Percentiles rank a stretch among this genome's conserved stretches.
Conservation (phyloP, 1,284 basidiomycete species). For the Tranzscheliella williamsii region DNA sequence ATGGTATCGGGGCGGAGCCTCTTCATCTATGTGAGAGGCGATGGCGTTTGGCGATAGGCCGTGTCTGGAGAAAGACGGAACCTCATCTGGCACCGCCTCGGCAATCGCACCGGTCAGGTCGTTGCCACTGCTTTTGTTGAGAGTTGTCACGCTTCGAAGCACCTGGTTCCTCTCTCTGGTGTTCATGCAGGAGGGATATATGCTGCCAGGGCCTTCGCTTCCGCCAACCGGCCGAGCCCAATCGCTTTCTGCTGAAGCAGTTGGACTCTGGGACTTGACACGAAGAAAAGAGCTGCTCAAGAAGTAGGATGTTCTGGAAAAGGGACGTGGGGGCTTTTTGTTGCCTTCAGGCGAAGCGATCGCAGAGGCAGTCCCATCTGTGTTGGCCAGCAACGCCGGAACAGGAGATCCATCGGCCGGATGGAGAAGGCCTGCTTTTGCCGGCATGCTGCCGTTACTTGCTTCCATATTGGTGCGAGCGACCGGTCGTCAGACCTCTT, state of each 20-base stretch:
- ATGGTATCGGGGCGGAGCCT: no score
- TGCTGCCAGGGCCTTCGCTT: constrained; percentile 30
- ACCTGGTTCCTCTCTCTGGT: constrained; percentile 27
- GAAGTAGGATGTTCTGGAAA: constrained; percentile 10
- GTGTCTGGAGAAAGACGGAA: background rate
- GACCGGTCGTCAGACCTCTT: no score
- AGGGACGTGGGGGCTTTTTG: background rate
- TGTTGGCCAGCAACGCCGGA: no score
- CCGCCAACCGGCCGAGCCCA: constrained; percentile 34
- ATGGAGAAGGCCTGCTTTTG: no score
- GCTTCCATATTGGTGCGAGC: no score
- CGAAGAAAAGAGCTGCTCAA: constrained; percentile 16
- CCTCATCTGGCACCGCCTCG: constrained; percentile 22
- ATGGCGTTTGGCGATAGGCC: no score
- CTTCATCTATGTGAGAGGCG: no score
- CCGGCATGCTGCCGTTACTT: no score
- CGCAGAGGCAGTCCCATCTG: background rate
- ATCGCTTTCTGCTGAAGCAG: constrained; percentile 5
- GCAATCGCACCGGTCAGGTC: constrained; percentile 20
- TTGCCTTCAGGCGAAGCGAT: background rate
- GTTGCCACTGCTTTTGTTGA: constrained; percentile 22
- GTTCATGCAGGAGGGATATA: constrained; percentile 23
- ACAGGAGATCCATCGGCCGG: no score
- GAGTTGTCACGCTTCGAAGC: constrained; percentile 25
- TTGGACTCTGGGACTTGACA: constrained; percentile 11